Conservation (phyloP, 2,329 filamentous ascomycete genomes). For the Grosmannia clavigera region DNA sequence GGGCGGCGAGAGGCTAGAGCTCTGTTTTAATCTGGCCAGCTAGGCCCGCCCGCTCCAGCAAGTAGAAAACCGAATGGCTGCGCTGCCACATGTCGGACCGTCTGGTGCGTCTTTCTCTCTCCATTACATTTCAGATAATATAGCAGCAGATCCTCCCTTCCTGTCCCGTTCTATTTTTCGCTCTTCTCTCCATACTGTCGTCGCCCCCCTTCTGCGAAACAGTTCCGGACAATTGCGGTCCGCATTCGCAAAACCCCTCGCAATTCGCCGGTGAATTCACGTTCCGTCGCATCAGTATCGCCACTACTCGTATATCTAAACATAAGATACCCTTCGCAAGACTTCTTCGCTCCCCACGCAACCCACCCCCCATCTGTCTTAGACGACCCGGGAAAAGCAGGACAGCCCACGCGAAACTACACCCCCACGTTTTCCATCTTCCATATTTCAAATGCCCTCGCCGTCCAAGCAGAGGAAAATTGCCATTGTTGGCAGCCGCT, state of each 20-base stretch:
- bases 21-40: not conserved
- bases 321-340: not conserved
- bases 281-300: not conserved
- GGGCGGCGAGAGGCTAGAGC: not conserved
- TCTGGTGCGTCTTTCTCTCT: not conserved
- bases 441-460: constrained; percentile 18
- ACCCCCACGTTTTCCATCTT: constrained; percentile 6
- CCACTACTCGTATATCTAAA: not conserved
- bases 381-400: not conserved
- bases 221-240: no score
- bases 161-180: not conserved
- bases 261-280: not conserved
- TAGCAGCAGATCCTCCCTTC: not conserved
- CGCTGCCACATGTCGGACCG: not conserved
- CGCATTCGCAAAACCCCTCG: no score
- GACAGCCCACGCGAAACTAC: constrained; percentile 3
- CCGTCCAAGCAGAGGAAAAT: constrained; percentile 85
- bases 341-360: not conserved
- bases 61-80: not conserved
- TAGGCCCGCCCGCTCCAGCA: not conserved
- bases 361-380: not conserved
- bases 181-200: no score
- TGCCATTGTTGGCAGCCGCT: constrained; percentile 88
- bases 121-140: not conserved
- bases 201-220: no score